Base-by-base conservation (phyloP, 495 filamentous ascomycete species). In the Clohesyomyces aquaticus region DNA sequence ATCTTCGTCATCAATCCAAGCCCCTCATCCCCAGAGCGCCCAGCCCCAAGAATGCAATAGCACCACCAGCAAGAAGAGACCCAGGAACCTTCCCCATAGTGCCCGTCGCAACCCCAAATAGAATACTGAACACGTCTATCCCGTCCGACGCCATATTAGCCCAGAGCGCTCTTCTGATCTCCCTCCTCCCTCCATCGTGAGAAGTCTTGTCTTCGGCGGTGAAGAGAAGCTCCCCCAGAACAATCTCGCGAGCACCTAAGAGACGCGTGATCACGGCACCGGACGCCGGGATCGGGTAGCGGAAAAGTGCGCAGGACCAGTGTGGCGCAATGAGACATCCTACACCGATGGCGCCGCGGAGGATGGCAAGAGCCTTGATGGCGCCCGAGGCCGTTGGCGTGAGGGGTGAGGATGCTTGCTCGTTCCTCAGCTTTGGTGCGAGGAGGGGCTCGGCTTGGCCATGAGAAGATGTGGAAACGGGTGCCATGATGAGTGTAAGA, bases 111-210 rank as follows among this genome's bases (percentile, higher is more conserved):
- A 65, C 8, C 3, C 22, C 61, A 47, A 56, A 51, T 1, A 21
- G 18, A 47, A 63, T 26, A 35, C 49, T 50, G 4, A 28, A 29
- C 8, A 66, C 4, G 46, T 67, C 68, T 11, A 61, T 21, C 11
- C 35, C 18, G 57, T 67, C 68, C 0, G 60, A 35, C 21, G 19
- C 59, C 9, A 70, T 38, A 47, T 45, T 53, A 0, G 58, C 55
- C 68, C 59, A 70, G 22, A 70, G 59, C 3, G 63, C 63, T 32
- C 63, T 59, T 23, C 55, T 56, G 14, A 70, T 25, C 49, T 70
- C 62, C 28, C 50, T 63, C 27, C 46, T 59, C 11, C 57, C 55
- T 23, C 48, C 55, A 29, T 60, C 42, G 3, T 32, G 25, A 4
- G 6, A 12, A 19, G 49, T 52, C 46, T 58, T 57, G 32, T 59